phyloP scores from a whole-genome alignment of 176 grass and related monocot genomes.

The Neostapfia colusana region DNA sequence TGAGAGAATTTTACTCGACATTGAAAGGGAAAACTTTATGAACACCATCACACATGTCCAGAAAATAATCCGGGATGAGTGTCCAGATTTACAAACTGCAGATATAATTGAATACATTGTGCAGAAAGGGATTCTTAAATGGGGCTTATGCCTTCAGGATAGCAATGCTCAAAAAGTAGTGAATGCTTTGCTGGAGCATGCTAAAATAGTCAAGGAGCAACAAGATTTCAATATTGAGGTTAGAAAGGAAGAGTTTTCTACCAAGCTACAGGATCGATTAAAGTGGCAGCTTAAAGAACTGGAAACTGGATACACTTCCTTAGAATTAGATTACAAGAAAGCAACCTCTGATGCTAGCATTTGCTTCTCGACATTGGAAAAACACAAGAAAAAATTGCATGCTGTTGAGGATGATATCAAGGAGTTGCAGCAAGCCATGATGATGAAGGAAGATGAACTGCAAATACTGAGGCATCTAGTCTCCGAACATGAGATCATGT shows the following conservation, averaged over 20 bases:
- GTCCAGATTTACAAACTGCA: constrained; percentile 33
- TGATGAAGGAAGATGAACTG: constrained; percentile 40
- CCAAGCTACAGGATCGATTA: constrained; percentile 38
- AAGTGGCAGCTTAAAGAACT: constrained; percentile 56
- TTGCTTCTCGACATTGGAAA: constrained; percentile 36
- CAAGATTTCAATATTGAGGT: constrained; percentile 41
- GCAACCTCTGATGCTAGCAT: constrained; percentile 29
- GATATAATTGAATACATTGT: constrained; percentile 44
- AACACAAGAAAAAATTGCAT: constrained; percentile 42
- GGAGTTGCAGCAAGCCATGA: constrained; percentile 21
- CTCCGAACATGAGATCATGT: constrained; percentile 21
- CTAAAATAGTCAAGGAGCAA: constrained; percentile 46
- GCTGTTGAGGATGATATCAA: constrained; percentile 33
- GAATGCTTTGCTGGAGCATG: constrained; percentile 41
- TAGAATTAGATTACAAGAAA: constrained; percentile 53
- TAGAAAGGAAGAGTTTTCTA: constrained; percentile 47
- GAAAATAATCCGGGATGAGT: constrained; percentile 34
- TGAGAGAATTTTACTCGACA: constrained; percentile 48
- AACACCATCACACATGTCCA: constrained; percentile 44
- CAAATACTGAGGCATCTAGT: constrained; percentile 39
- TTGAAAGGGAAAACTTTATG: constrained; percentile 42
- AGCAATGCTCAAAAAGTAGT: constrained; percentile 44
- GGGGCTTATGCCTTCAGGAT: constrained; percentile 38
- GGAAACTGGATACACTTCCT: constrained; percentile 32
- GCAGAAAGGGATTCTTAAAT: constrained; percentile 43